Evolutionary conservation across 371 early-diverging fungal genomes (phyloP).

Genomic region (Rhizopus arrhizus): DNA sequence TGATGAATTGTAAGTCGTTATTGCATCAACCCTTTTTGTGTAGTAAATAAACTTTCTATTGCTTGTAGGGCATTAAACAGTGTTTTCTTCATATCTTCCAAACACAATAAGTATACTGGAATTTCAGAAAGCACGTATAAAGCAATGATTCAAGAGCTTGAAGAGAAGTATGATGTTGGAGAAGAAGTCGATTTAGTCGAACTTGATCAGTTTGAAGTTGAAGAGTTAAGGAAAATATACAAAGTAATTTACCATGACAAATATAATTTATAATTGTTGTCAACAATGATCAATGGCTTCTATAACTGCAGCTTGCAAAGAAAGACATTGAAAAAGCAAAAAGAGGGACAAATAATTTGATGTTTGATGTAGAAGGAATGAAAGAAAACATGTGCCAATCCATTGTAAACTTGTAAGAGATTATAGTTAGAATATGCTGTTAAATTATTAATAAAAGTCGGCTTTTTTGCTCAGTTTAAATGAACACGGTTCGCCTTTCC

Average conservation of each 20-base stretch:
- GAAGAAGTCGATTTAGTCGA: neutral
- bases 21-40: neutral
- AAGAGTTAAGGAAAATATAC: neutral
- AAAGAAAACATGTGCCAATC: too few species aligned
- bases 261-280: neutral
- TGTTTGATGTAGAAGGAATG: too few species aligned
- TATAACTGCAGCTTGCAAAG: neutral
- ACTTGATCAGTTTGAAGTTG: neutral
- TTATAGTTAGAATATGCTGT: too few species aligned
- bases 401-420: too few species aligned
- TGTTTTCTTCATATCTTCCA: slow-evolving; percentile 8
- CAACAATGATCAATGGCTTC: neutral
- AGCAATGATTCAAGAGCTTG: neutral
- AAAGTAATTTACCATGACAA: neutral
- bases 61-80: slow-evolving; percentile 8
- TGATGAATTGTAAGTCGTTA: slow-evolving; percentile 4
- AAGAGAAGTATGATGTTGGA: neutral
- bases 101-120: neutral
- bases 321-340: neutral
- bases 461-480: too few species aligned
- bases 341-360: too few species aligned
- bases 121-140: neutral
- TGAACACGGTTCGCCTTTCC: too few species aligned
- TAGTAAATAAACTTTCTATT: slow-evolving; percentile 9
- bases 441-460: too few species aligned